These are phyloP conservation scores for Selenicereus undatus DNA, from an alignment of 148 eudicot genomes.

Conservation along the genomic window DNA sequence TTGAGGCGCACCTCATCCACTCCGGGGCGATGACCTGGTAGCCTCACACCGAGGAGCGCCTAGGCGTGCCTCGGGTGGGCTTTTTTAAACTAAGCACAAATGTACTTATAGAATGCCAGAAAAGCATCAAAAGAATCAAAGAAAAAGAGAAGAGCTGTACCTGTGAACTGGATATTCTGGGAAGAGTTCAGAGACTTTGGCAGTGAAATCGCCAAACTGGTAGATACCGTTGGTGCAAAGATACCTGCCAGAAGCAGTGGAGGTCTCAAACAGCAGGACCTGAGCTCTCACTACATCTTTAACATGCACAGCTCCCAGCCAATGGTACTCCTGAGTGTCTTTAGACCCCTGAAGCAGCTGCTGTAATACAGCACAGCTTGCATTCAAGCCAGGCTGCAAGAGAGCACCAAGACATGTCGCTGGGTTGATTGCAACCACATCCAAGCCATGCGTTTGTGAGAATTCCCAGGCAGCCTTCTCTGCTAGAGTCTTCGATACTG, in stretches of 20 bases:
- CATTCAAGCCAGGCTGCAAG: conserved; percentile 74
- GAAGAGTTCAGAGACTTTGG: conserved; percentile 54
- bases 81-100: background rate
- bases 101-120: background rate
- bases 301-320: conserved; percentile 92
- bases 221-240: conserved; percentile 88
- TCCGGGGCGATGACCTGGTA: conserved; percentile 46
- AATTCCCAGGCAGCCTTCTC: conserved; percentile 89
- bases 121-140: background rate
- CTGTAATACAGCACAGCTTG: conserved; percentile 76
- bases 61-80: no score
- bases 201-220: conserved; percentile 79
- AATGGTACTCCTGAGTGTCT: conserved; percentile 78
- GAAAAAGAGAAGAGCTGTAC: conserved; percentile 24
- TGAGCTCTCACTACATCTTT: conserved; percentile 86
- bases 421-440: conserved; percentile 74
- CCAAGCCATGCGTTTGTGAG: conserved; percentile 52
- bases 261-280: conserved; percentile 59
- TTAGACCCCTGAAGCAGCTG: conserved; percentile 76
- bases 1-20: no score
- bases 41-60: no score
- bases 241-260: conserved; percentile 75
- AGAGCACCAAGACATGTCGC: conserved; percentile 77
- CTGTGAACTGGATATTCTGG: conserved; percentile 83
- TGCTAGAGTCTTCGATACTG: conserved; percentile 77